Percentiles rank a stretch among this genome's conserved stretches.
Conservation (phyloP, 441 rosid genomes). For the Gossypium laxum region DNA sequence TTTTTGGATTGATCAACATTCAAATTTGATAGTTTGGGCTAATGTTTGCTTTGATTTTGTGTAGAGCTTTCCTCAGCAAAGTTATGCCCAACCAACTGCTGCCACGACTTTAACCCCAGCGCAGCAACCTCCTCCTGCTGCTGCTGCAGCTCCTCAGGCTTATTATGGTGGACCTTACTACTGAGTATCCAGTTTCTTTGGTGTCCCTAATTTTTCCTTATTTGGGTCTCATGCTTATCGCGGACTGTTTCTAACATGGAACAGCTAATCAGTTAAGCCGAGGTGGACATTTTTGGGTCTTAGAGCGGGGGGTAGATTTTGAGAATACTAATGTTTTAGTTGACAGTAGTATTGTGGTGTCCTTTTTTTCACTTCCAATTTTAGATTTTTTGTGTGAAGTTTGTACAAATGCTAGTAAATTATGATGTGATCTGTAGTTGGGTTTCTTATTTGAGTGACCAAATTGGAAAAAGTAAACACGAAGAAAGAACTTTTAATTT, state of each 20-base stretch:
- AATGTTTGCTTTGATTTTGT: neutral
- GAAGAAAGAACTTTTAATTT: too few species aligned
- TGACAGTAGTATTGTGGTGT: conserved; percentile 11
- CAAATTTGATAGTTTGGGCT: neutral
- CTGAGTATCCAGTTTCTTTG: conserved; percentile 17
- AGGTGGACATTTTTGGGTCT: neutral
- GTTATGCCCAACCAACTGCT: conserved; percentile 63
- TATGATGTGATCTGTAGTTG: neutral
- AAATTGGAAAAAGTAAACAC: neutral
- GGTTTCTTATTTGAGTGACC: neutral
- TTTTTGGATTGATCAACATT: neutral
- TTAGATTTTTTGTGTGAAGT: neutral
- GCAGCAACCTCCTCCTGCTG: conserved; percentile 30
- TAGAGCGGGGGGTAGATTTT: neutral
- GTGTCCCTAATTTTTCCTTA: too few species aligned
- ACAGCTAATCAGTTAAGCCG: too few species aligned
- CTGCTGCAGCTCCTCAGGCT: conserved; percentile 52
- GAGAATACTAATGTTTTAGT: neutral
- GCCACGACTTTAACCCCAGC: conserved; percentile 43
- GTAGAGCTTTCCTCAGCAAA: conserved; percentile 61
- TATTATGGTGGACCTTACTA: conserved; percentile 62
- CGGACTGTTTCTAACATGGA: conserved; percentile 14
- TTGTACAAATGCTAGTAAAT: neutral
- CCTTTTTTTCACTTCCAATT: neutral
- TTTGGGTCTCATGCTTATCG: conserved; percentile 43